Evolutionary conservation across 805 yeast species (phyloP), one percentile per base, ranked within the genome.

Genomic region (Tetrapisispora pingtungensis): DNA sequence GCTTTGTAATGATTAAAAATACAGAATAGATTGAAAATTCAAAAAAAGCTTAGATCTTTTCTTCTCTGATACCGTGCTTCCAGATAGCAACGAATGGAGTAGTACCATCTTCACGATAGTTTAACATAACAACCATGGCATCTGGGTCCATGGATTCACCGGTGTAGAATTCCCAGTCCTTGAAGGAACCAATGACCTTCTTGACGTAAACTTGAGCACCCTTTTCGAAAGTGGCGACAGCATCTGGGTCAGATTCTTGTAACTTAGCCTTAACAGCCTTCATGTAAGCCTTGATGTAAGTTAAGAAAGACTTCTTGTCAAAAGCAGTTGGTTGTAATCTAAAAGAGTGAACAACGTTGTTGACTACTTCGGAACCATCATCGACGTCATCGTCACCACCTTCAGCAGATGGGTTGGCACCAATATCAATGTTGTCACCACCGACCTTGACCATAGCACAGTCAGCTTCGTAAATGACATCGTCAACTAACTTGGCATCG

Each of bases 81-180:
- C 98, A 93, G 83, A 89, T 81, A 56, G 89, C 87, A 65, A 90
- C 93, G 75, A 68, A 93, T 67, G 98, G 98, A 60, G 98, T 93
- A 62, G 81, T 76, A 77, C 98, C 98, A 69, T 93, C 97, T 78
- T 93, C 98, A 76, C 98, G 94, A 88, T 90, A 93, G 94, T 93
- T 93, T 73, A 93, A 84, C 71, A 93, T 80, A 59, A 88, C 87
- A 67, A 93, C 74, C 98, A 93, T 93, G 60, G 83, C 98, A 73
- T 93, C 98, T 71, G 98, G 98, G 81, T 93, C 97, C 98, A 93
- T 93, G 68, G 96, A 84, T 78, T 90, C 97, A 78, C 98, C 97
- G 59, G 96, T 90, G 89, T 73, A 93, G 80, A 93, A 93, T 69
- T 93, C 98, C 95, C 94, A 93, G 81, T 93, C 98, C 68, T 83